Percentiles rank a stretch among this genome's conserved stretches.
phyloP scores from a whole-genome alignment of 225 moss, liverwort and hornwort species.

The Pseudisothecium myosuroides region DNA sequence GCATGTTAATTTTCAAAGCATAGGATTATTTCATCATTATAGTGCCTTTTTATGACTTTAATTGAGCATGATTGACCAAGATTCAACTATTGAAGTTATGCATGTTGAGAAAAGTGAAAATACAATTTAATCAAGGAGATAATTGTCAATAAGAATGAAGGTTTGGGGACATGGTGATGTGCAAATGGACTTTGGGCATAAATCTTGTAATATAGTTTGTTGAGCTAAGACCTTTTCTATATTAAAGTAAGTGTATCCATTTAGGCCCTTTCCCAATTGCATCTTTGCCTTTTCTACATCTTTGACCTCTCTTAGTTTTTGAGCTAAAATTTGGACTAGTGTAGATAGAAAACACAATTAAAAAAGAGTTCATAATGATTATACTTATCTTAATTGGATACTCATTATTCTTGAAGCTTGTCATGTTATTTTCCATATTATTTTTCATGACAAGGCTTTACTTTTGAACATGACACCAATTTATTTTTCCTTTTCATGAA shows the following conservation, averaged over 20 bases:
- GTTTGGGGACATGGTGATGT: neutral
- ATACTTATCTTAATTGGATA: neutral
- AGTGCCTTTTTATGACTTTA: neutral
- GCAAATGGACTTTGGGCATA: neutral
- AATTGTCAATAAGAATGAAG: neutral
- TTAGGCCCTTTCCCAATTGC: accelerated
- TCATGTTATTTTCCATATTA: neutral
- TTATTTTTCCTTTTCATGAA: neutral
- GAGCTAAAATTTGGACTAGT: neutral
- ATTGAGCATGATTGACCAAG: neutral
- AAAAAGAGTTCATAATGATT: neutral
- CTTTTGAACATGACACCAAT: neutral
- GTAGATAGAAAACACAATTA: neutral
- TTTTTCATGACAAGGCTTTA: neutral
- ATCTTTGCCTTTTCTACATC: neutral
- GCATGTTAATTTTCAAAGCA: neutral
- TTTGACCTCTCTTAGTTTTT: neutral
- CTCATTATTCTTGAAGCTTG: neutral
- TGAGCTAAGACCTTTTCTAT: neutral
- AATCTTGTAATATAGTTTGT: accelerated
- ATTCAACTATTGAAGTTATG: neutral
- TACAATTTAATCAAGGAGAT: neutral
- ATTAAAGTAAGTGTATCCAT: accelerated
- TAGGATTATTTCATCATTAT: neutral
- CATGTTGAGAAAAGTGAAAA: neutral